A percentile compares a stretch with the other conserved stretches of the same genome.
phyloP scores from a whole-genome alignment of 2,329 filamentous ascomycete genomes.

The Colletotrichum lindemuthianum region DNA sequence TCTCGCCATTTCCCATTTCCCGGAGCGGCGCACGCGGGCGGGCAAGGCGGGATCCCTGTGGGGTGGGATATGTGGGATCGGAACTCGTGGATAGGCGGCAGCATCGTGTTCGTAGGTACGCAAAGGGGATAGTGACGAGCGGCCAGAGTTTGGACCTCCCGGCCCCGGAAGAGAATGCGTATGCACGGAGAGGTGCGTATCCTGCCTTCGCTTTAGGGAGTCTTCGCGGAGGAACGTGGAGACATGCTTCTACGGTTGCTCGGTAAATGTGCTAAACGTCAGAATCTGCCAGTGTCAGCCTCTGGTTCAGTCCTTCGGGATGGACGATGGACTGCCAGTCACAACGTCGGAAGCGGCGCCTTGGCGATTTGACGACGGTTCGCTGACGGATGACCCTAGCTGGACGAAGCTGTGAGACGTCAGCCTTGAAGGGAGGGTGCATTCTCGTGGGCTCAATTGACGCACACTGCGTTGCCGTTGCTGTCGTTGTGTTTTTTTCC shows the following conservation, averaged over 20 bases:
- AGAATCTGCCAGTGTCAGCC: conserved; percentile 1
- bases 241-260: conserved; percentile 1
- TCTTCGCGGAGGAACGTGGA: conserved; percentile 5
- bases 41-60: conserved; percentile 5
- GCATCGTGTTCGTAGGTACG: too few relatives aligned
- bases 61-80: conserved; percentile 17
- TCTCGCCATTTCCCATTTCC: conserved; percentile 22
- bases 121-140: too few relatives aligned
- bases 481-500: background rate
- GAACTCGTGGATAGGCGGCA: conserved; percentile 15
- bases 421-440: conserved; percentile 4
- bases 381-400: conserved; percentile 21
- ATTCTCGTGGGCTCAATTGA: conserved; percentile 16
- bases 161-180: background rate
- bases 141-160: too few relatives aligned
- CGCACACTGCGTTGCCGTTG: background rate
- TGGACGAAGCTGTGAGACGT: conserved; percentile 12
- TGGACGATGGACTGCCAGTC: conserved; percentile 3
- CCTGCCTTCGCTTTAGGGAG: conserved; percentile 22
- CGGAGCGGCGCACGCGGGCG: conserved; percentile 22
- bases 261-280: background rate
- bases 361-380: conserved; percentile 6
- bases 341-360: background rate
- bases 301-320: conserved; percentile 8
- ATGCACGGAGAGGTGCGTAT: conserved; percentile 1